Evolutionary conservation across 805 yeast species (phyloP).

Genomic region (Cyberlindnera meyerae): DNA sequence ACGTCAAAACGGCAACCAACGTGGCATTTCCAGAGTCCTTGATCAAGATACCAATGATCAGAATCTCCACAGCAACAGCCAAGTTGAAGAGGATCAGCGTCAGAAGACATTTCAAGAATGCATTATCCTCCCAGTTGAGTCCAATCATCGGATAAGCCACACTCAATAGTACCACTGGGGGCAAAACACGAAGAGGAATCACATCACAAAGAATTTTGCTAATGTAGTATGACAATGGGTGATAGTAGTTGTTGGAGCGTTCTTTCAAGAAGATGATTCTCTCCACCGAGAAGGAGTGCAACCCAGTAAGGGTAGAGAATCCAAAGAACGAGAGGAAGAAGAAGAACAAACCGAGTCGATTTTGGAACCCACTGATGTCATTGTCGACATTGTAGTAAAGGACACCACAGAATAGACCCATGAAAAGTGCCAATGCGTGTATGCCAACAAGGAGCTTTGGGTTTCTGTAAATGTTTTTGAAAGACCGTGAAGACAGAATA

Average conservation of each 20-base stretch:
- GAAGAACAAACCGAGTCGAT: constrained; percentile 89
- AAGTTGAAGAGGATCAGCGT: constrained; percentile 80
- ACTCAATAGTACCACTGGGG: constrained; percentile 76
- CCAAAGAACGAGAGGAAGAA: constrained; percentile 90
- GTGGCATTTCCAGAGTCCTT: constrained; percentile 92
- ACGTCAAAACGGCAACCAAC: constrained; percentile 75
- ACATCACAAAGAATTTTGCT: constrained; percentile 89
- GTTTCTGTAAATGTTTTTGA: constrained; percentile 87
- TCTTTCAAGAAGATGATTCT: constrained; percentile 87
- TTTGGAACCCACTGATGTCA: constrained; percentile 95
- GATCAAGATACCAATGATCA: constrained; percentile 82
- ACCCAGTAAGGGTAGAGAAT: constrained; percentile 85
- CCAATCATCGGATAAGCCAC: constrained; percentile 91
- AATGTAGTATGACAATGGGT: constrained; percentile 77
- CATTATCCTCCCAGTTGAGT: constrained; percentile 68
- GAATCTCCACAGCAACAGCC: constrained; percentile 77
- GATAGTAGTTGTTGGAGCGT: constrained; percentile 90
- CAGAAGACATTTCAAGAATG: constrained; percentile 62
- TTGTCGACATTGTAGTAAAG: constrained; percentile 78
- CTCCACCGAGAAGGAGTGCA: constrained; percentile 84
- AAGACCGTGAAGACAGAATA: constrained; percentile 81
- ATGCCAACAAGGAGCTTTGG: constrained; percentile 86
- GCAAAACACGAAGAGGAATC: constrained; percentile 87
- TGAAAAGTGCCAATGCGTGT: constrained; percentile 66
- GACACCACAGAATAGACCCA: constrained; percentile 82